These are phyloP conservation scores for Ashbya aceris DNA, from an alignment of 1,139 yeast species.

Conservation along the genomic window DNA sequence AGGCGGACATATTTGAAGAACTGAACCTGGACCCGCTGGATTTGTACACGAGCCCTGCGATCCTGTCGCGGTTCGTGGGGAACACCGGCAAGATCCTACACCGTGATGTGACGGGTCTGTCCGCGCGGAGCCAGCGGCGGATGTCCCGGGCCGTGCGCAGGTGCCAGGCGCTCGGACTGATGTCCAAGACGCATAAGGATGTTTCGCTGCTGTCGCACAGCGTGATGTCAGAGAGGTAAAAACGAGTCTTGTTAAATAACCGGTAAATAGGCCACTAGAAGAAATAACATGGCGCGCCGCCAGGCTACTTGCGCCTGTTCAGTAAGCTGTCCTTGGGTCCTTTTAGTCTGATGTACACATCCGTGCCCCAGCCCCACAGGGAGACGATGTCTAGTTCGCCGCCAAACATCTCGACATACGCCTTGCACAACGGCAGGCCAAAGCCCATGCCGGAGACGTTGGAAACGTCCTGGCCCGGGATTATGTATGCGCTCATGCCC, in stretches of 20 bases:
- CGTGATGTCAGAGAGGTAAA: slow-evolving; percentile 12
- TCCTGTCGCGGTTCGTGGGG: slow-evolving; percentile 48
- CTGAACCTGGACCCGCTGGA: slow-evolving; percentile 56
- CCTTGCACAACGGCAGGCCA: slow-evolving; percentile 79
- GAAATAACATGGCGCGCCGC: too few relatives aligned
- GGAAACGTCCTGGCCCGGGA: slow-evolving; percentile 67
- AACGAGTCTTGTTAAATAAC: neutral
- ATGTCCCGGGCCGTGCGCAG: slow-evolving; percentile 60
- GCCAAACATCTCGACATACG: slow-evolving; percentile 59
- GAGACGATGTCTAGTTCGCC: slow-evolving; percentile 76
- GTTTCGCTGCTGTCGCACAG: slow-evolving; percentile 36
- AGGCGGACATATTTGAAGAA: slow-evolving; percentile 39
- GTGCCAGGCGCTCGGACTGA: slow-evolving; percentile 58
- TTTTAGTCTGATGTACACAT: slow-evolving; percentile 48
- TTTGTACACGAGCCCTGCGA: slow-evolving; percentile 56
- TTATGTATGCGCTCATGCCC: slow-evolving; percentile 40
- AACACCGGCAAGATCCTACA: slow-evolving; percentile 61
- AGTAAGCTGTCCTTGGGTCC: slow-evolving; percentile 20
- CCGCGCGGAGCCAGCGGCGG: slow-evolving; percentile 50
- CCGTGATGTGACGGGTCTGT: slow-evolving; percentile 59
- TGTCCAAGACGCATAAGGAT: slow-evolving; percentile 55
- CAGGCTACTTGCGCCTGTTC: too few relatives aligned
- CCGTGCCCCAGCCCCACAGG: slow-evolving; percentile 80
- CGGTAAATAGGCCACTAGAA: neutral
- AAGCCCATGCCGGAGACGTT: slow-evolving; percentile 94